Evolutionary conservation across 306 rosid species (phyloP), one percentile per base, ranked within the genome.

Genomic region (Abrus pulchellus): DNA sequence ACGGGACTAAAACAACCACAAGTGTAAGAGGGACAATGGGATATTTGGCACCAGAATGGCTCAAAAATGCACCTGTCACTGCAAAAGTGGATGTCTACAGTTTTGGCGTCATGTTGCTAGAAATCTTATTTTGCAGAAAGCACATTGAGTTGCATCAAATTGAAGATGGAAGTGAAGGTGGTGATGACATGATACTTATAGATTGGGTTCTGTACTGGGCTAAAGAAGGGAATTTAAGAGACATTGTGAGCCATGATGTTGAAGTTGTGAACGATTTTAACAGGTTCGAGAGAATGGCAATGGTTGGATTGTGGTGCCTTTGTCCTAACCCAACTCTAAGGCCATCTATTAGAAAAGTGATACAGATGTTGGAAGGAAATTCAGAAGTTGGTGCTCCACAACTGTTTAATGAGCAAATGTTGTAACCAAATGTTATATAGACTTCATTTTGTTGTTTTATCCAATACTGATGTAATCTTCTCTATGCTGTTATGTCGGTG

Each of bases 41-140:
- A 70, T 85, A 85, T 49, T 63, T 85, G 82, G 88, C 88, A 48
- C 88, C 88, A 38, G 85, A 85, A 56, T 80, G 83, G 85, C 88
- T 80, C 12, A 85, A 81, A 53, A 85, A 76, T 76, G 85, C 80
- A n/a, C 80, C 88, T 5, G 34, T 80, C 32, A 80, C 88, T 1
- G 14, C 82, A 45, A 75, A 84, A 71, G 85, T 84, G 36, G 87
- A 84, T 80, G 78, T 84, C 34, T 84, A 84, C 63, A 85, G 85
- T 73, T 81, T 80, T 32, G 85, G 85, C 0, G 83, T 85, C 8
- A 56, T 81, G 77, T 57, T 85, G 54, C 20, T 81, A 10, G 88
- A 85, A 77, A 77, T 82, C 62, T 38, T 81, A 74, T 74, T 74
- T 44, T 74, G 57, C 54, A 74, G 74, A 81, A 85, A 60, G 68